These are phyloP conservation scores for Aspergillus diversus DNA, from an alignment of 495 filamentous ascomycete species.

Conservation along the genomic window DNA sequence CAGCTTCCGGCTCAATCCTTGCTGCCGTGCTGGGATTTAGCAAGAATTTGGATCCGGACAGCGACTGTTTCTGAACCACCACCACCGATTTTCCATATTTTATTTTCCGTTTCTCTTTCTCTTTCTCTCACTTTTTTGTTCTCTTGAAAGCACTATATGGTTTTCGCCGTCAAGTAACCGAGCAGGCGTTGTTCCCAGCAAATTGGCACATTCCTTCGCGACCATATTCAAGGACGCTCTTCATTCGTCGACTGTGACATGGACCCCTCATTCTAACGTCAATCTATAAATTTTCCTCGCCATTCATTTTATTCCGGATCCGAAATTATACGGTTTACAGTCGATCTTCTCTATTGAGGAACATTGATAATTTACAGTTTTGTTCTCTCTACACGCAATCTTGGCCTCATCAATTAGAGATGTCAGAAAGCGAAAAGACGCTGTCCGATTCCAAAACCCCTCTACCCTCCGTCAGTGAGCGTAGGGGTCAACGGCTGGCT, in stretches of 20 bases:
- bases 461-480: constrained; percentile 41
- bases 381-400: neutral
- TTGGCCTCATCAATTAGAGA: neutral
- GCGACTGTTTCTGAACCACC: neutral
- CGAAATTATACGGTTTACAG: no score
- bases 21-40: neutral
- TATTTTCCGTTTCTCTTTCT: neutral
- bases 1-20: constrained; percentile 7
- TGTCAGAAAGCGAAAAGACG: constrained; percentile 19
- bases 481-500: constrained; percentile 42
- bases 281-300: no score
- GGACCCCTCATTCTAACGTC: constrained; percentile 5
- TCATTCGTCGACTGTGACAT: constrained; percentile 6
- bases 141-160: no score
- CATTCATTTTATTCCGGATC: no score
- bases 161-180: no score
- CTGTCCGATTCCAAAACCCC: constrained; percentile 24
- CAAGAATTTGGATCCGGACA: neutral
- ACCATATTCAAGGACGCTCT: constrained; percentile 5
- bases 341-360: neutral
- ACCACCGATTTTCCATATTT: neutral
- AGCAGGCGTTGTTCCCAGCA: no score
- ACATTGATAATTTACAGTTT: neutral
- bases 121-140: neutral
- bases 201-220: no score